Percentiles rank a stretch among this genome's conserved stretches.
Conservation (phyloP, 441 rosid genomes). For the Mallotus japonicus region DNA sequence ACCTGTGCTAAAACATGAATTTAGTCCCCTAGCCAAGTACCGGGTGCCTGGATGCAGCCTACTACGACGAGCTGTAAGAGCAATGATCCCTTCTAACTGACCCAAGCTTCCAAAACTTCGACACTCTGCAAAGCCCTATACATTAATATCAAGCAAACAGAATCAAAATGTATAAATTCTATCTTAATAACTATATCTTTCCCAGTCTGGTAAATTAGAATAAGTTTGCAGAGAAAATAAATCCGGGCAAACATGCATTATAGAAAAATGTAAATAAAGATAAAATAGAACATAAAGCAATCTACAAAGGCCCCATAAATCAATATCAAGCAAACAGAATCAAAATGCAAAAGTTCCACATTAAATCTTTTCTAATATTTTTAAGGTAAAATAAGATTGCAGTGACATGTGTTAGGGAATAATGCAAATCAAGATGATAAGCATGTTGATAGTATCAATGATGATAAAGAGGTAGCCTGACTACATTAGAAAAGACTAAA, state of each 20-base stretch:
- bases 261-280: neutral
- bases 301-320: slow-evolving; percentile 93
- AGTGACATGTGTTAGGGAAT: slow-evolving; percentile 3
- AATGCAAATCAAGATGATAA: neutral
- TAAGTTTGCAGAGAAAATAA: slow-evolving; percentile 6
- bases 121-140: slow-evolving; percentile 99
- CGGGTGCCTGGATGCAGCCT: slow-evolving; percentile 99
- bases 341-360: slow-evolving; percentile 28
- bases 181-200: slow-evolving; percentile 12
- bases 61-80: slow-evolving; percentile 94
- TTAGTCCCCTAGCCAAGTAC: slow-evolving; percentile 95
- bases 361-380: neutral
- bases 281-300: slow-evolving; percentile 23
- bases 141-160: slow-evolving; percentile 57
- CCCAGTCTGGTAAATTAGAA: neutral
- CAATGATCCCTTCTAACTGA: slow-evolving; percentile 88
- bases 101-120: slow-evolving; percentile 92
- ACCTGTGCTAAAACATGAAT: slow-evolving; percentile 98
- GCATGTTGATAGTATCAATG: neutral
- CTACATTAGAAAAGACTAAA: neutral
- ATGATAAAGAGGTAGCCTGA: slow-evolving; percentile 9
- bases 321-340: slow-evolving; percentile 54
- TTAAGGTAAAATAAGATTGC: neutral
- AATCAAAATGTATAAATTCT: slow-evolving; percentile 33
- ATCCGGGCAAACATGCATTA: slow-evolving; percentile 5